These are phyloP conservation scores for Hexamita inflata DNA, from an alignment of 208 protist genomes.

Conservation along the genomic window DNA sequence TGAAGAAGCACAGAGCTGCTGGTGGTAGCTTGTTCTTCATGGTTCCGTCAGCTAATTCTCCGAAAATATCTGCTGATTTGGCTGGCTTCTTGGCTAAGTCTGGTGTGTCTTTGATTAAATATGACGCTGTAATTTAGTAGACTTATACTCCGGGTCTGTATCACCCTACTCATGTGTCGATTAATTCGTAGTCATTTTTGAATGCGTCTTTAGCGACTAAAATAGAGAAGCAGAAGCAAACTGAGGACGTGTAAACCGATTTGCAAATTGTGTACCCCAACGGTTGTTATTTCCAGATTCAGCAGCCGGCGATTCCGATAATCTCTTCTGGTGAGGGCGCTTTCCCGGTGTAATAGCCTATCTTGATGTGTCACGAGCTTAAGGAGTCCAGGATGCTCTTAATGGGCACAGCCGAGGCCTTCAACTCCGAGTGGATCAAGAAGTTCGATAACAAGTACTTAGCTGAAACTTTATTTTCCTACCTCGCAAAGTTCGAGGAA, in stretches of 20 bases:
- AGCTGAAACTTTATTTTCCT: not conserved
- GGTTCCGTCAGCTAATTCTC: not conserved
- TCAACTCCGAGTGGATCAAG: not conserved
- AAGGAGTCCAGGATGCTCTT: not conserved
- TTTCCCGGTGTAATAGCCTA: conserved; percentile 4
- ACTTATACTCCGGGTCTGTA: conserved; percentile 6
- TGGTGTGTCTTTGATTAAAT: not conserved
- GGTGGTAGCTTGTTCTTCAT: not conserved
- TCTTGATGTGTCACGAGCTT: not conserved
- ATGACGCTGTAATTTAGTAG: conserved; percentile 13
- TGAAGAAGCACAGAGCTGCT: not conserved
- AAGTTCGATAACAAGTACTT: conserved; percentile 16
- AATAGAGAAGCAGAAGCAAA: not conserved
- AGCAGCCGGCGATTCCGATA: not conserved
- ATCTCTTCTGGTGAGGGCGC: conserved; percentile 4
- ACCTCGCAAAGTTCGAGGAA: not conserved
- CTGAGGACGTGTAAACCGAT: not conserved
- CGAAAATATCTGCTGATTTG: not conserved
- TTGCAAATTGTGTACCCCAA: conserved; percentile 8
- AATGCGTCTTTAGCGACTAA: not conserved
- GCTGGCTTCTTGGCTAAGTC: not conserved
- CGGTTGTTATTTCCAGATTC: conserved; percentile 7
- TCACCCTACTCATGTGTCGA: conserved; percentile 12
- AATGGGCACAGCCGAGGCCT: not conserved
- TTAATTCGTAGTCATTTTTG: not conserved